phyloP scores from a whole-genome alignment of 192 early-diverging fungal genomes.

The Backusella macrospora region DNA sequence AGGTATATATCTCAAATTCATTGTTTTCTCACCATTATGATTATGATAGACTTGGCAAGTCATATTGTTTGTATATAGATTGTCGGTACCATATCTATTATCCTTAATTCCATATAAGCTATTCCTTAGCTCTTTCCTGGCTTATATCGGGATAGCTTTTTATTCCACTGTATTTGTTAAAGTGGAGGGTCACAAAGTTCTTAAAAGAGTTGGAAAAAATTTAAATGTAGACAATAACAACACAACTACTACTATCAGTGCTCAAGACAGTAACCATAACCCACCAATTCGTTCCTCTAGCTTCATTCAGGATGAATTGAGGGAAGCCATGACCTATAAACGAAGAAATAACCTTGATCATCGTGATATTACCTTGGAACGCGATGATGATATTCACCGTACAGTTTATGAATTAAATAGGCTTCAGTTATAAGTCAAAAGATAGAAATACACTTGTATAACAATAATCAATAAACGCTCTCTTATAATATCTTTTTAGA shows the following conservation, averaged over 20 bases:
- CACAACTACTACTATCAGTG: background rate
- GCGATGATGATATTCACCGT: background rate
- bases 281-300: background rate
- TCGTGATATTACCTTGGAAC: background rate
- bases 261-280: background rate
- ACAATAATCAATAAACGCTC: too few species aligned
- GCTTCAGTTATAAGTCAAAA: background rate
- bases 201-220: background rate
- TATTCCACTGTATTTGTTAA: background rate
- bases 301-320: background rate
- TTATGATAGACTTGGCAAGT: background rate
- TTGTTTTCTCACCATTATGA: background rate
- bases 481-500: too few species aligned
- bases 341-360: background rate
- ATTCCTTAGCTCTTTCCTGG: background rate
- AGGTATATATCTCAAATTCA: background rate
- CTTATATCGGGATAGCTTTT: background rate
- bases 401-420: background rate
- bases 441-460: background rate
- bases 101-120: background rate
- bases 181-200: background rate
- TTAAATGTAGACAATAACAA: background rate
- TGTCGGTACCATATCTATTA: background rate
- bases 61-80: background rate
- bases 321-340: background rate